Conservation (phyloP, 306 rosid genomes). For the Citrullus amarus region DNA sequence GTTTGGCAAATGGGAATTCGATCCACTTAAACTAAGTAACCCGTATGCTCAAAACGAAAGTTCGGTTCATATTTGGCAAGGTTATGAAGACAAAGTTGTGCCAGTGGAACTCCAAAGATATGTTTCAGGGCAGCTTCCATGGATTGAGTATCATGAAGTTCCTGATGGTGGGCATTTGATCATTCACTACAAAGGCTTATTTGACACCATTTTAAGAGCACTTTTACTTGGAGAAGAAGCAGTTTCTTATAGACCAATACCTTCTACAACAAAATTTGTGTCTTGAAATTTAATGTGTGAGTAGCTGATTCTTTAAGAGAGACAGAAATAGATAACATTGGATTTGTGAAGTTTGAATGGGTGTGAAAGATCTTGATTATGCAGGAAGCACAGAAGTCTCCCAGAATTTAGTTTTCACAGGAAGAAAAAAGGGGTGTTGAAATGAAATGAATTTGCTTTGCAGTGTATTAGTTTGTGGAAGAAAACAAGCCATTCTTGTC, state of each 20-base stretch:
- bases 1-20: slow-evolving; percentile 73
- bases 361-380: neutral
- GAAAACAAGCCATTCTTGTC: neutral
- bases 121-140: slow-evolving; percentile 57
- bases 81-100: slow-evolving; percentile 84
- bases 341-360: neutral
- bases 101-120: slow-evolving; percentile 70
- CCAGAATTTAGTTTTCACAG: neutral
- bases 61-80: slow-evolving; percentile 82
- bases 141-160: slow-evolving; percentile 86
- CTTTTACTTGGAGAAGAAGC: slow-evolving; percentile 80
- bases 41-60: slow-evolving; percentile 53
- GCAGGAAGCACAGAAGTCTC: neutral
- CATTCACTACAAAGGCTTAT: slow-evolving; percentile 65
- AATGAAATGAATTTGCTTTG: neutral
- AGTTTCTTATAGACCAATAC: slow-evolving; percentile 31
- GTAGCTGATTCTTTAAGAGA: neutral
- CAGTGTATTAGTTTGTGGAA: neutral
- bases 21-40: slow-evolving; percentile 55
- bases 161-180: slow-evolving; percentile 87
- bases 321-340: neutral
- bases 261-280: neutral
- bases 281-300: neutral
- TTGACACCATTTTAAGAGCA: slow-evolving; percentile 70
- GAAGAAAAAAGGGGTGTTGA: neutral